phyloP scores from a whole-genome alignment of 345 rosid genomes.

The Linum tenue region DNA sequence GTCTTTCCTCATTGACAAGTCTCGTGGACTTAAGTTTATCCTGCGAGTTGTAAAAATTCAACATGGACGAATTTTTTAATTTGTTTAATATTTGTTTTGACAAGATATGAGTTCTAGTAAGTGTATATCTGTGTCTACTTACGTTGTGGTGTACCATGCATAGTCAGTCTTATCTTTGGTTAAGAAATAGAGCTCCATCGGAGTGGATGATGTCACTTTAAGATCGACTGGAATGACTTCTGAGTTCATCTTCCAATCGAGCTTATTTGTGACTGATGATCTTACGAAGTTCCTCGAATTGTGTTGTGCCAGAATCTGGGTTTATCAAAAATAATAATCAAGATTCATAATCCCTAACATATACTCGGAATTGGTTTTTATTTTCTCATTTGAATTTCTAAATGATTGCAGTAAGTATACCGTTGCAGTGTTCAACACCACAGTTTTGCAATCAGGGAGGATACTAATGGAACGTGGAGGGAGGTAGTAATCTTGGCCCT shows the following conservation, averaged over 20 bases:
- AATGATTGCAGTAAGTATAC: background rate
- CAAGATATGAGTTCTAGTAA: background rate
- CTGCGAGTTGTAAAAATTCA: conserved; percentile 23
- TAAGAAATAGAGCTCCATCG: conserved; percentile 52
- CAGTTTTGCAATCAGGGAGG: background rate
- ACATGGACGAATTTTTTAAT: conserved; percentile 2
- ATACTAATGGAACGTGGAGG: conserved; percentile 42
- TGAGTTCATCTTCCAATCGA: conserved; percentile 42
- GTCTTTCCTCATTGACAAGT: conserved; percentile 39
- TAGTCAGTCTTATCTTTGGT: conserved; percentile 65
- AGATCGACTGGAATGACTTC: conserved; percentile 40
- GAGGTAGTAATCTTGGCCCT: conserved; percentile 37
- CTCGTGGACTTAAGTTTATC: conserved; percentile 30
- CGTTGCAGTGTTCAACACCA: background rate
- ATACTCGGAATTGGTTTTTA: too few species aligned
- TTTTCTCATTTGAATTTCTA: too few species aligned
- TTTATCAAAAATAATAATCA: conserved; percentile 4
- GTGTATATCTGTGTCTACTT: conserved; percentile 22
- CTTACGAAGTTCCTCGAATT: conserved; percentile 43
- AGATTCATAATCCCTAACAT: too few species aligned
- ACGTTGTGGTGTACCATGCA: conserved; percentile 68
- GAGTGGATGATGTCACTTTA: conserved; percentile 16
- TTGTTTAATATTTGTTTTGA: background rate
- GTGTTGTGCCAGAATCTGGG: conserved; percentile 63
- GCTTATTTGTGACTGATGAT: conserved; percentile 43